phyloP scores from a whole-genome alignment of 495 filamentous ascomycete genomes.

The Penicillium canariense region DNA sequence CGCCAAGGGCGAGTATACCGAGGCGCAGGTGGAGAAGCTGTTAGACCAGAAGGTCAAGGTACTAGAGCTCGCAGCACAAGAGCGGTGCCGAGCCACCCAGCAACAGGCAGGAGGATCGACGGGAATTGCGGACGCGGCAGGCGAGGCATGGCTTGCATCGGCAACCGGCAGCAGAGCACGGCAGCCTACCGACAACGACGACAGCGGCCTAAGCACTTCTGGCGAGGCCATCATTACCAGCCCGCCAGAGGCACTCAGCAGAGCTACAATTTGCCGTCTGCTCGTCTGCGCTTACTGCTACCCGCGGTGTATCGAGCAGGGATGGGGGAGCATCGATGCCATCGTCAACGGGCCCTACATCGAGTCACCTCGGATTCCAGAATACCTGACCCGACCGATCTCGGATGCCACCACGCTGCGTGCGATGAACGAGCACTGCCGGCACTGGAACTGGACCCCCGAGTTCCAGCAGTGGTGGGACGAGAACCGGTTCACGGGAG shows the following conservation, averaged over 20 bases:
- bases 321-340: constrained; percentile 4
- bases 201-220: background rate
- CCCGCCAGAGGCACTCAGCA: background rate
- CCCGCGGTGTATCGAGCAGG: background rate
- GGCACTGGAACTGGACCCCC: background rate
- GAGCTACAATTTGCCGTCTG: background rate
- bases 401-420: background rate
- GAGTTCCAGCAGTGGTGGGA: constrained; percentile 6
- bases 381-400: constrained; percentile 12
- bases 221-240: background rate
- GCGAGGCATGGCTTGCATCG: background rate
- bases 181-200: background rate
- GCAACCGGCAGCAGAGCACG: background rate
- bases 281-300: background rate
- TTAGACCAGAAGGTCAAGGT: constrained; percentile 39
- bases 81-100: background rate
- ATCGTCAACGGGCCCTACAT: constrained; percentile 10
- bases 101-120: background rate
- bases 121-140: background rate
- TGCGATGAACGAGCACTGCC: background rate
- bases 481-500: background rate
- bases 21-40: constrained; percentile 41
- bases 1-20: constrained; percentile 49
- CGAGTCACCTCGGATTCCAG: constrained; percentile 9
- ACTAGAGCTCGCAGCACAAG: constrained; percentile 19